Evolutionary conservation across 2,329 filamentous ascomycete species (phyloP).

Genomic region (Diaporthe sp.): DNA sequence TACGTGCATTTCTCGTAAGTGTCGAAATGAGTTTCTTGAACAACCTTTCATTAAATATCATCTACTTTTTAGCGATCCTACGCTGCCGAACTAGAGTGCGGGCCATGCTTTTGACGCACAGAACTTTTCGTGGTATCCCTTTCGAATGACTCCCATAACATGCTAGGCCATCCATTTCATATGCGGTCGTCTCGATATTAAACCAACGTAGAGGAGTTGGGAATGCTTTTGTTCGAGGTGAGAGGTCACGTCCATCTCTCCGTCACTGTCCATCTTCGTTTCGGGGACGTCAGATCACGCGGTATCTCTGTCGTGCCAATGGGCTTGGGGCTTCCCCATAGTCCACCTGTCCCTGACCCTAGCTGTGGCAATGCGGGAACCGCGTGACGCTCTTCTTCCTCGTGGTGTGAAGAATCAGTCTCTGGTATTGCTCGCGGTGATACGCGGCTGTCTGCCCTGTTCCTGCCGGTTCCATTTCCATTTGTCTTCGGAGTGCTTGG

Average conservation of each 20-base stretch:
- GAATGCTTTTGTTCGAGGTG: neutral
- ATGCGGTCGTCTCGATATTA: slow-evolving; percentile 27
- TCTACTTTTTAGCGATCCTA: slow-evolving; percentile 2
- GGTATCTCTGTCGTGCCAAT: slow-evolving; percentile 60
- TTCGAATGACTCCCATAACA: slow-evolving; percentile 10
- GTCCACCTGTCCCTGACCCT: slow-evolving; percentile 56
- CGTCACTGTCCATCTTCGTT: slow-evolving; percentile 70
- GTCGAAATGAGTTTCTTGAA: neutral
- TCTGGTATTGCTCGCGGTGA: slow-evolving; percentile 41
- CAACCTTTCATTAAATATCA: slow-evolving; percentile 18
- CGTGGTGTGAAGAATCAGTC: slow-evolving; percentile 24
- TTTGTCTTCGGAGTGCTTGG: slow-evolving; percentile 35
- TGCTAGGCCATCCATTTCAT: slow-evolving; percentile 28
- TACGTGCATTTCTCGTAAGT: too few relatives aligned
- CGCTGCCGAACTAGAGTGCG: neutral
- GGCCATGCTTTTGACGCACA: neutral
- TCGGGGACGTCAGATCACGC: slow-evolving; percentile 61
- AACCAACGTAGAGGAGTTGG: slow-evolving; percentile 10
- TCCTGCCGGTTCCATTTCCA: neutral
- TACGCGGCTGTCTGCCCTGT: slow-evolving; percentile 18
- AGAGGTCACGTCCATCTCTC: slow-evolving; percentile 52
- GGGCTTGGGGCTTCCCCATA: slow-evolving; percentile 60
- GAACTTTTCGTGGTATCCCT: slow-evolving; percentile 29
- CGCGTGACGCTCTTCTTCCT: slow-evolving; percentile 50
- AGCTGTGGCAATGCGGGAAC: slow-evolving; percentile 50